Percentiles rank a stretch among this genome's conserved stretches.
Conservation (phyloP, 2,329 filamentous ascomycete species). For the Nemania bipapillata region DNA sequence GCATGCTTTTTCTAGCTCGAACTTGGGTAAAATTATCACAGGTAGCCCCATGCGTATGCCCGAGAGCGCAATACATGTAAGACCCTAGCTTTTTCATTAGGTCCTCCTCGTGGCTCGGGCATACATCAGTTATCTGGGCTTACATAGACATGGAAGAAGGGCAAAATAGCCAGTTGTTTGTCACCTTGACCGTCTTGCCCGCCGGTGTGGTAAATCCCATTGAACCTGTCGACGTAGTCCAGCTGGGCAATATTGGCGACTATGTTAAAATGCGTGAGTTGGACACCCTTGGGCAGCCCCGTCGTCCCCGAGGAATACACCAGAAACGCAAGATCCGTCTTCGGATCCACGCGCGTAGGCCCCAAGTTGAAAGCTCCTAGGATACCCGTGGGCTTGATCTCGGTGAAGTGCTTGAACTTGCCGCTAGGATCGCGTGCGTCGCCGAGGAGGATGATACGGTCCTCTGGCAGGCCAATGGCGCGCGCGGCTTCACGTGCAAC, state of each 20-base stretch:
- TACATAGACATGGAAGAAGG: constrained; percentile 93
- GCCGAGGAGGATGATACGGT: constrained; percentile 81
- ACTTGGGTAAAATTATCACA: constrained; percentile 78
- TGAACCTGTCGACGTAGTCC: constrained; percentile 62
- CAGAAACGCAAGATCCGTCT: constrained; percentile 81
- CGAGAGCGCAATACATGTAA: constrained; percentile 78
- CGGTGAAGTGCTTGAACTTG: constrained; percentile 76
- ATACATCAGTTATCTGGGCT: constrained; percentile 43
- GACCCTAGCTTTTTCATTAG: constrained; percentile 56
- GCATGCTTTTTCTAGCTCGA: constrained; percentile 84
- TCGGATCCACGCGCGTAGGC: constrained; percentile 71
- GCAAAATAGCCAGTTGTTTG: constrained; percentile 79
- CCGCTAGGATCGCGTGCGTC: constrained; percentile 69
- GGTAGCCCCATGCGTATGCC: constrained; percentile 72
- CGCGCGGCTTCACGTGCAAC: constrained; percentile 74
- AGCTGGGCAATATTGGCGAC: constrained; percentile 76
- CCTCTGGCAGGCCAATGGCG: constrained; percentile 74
- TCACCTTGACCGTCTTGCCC: constrained; percentile 72
- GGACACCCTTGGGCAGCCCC: constrained; percentile 89
- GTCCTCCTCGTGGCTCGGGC: not conserved
- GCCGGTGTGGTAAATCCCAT: constrained; percentile 66
- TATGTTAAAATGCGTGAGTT: constrained; percentile 84
- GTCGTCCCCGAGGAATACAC: constrained; percentile 93
- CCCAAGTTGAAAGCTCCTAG: constrained; percentile 63
- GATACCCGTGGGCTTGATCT: constrained; percentile 72